phyloP scores from a whole-genome alignment of 768 basidiomycete species.

The Hypsizygus marmoreus region DNA sequence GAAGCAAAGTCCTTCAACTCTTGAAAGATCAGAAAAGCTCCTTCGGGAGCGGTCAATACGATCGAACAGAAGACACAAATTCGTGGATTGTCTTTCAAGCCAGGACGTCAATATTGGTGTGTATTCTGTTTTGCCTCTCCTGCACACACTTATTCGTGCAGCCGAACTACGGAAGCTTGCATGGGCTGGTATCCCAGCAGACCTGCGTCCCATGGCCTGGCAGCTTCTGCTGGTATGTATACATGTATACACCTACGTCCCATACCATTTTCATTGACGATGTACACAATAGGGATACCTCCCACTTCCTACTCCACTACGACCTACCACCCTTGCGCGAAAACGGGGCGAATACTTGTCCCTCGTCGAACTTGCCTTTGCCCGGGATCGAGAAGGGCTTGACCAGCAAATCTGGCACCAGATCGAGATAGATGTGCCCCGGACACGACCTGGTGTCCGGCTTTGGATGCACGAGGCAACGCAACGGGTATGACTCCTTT shows the following conservation, averaged over 20 bases:
- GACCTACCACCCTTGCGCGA: conserved; percentile 74
- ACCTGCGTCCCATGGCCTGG: conserved; percentile 92
- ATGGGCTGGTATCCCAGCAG: conserved; percentile 91
- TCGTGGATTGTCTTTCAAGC: conserved; percentile 73
- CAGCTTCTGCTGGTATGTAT: conserved; percentile 83
- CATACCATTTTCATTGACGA: conserved; percentile 4
- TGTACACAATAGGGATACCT: conserved; percentile 75
- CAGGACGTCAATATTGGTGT: conserved; percentile 83
- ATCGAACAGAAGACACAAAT: conserved; percentile 77
- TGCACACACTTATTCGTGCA: conserved; percentile 24
- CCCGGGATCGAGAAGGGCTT: conserved; percentile 78
- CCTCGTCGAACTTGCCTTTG: conserved; percentile 87
- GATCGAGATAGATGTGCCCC: conserved; percentile 96
- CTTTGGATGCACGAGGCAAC: conserved; percentile 92
- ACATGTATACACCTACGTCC: conserved; percentile 1
- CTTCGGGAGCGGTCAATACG: conserved; percentile 76
- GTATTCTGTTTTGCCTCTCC: conserved; percentile 23
- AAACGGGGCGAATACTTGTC: conserved; percentile 93
- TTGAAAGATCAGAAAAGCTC: conserved; percentile 59
- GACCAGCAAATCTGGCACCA: conserved; percentile 99
- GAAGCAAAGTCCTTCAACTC: conserved; percentile 26
- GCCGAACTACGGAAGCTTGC: conserved; percentile 88
- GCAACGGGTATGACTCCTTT: conserved; percentile 68
- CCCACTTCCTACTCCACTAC: conserved; percentile 78
- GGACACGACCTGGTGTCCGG: conserved; percentile 87